phyloP scores from a whole-genome alignment of 129 eudicot genomes.

The Artemisia annua region DNA sequence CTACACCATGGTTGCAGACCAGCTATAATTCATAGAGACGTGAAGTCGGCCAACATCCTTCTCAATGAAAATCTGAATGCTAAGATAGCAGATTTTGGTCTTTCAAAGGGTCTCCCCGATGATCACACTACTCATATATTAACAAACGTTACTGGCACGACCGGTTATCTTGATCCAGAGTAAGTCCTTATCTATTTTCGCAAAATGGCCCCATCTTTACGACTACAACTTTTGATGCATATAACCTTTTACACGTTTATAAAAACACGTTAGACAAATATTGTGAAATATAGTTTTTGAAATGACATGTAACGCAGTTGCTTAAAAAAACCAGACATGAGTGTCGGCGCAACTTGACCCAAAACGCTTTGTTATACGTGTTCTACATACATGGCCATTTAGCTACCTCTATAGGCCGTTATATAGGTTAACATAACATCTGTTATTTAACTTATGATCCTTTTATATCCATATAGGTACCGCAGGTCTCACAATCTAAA shows the following conservation, averaged over 20 bases:
- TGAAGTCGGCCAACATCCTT: constrained; percentile 47
- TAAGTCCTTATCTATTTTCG: constrained; percentile 12
- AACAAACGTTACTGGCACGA: constrained; percentile 35
- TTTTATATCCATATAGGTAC: constrained; percentile 30
- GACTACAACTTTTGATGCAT: too few species aligned
- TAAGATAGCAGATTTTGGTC: constrained; percentile 50
- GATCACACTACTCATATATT: constrained; percentile 30
- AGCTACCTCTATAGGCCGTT: too few species aligned
- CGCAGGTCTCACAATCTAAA: constrained; percentile 32
- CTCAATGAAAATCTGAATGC: constrained; percentile 33
- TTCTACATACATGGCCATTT: too few species aligned
- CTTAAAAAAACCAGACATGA: too few species aligned
- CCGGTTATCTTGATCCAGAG: constrained; percentile 52
- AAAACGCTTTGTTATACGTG: too few species aligned
- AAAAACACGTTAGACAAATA: too few species aligned
- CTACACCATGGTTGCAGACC: constrained; percentile 48
- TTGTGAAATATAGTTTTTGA: too few species aligned
- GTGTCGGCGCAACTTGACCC: too few species aligned
- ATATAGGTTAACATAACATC: too few species aligned
- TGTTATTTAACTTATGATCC: background rate
- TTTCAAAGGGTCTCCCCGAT: constrained; percentile 32
- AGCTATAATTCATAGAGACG: constrained; percentile 46
- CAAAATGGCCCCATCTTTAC: background rate
- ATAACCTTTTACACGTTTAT: background rate
- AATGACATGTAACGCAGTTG: too few species aligned